Percentiles rank a stretch among this genome's conserved stretches.
Conservation (phyloP, 2,329 filamentous ascomycete genomes). For the Phyllachora maydis region DNA sequence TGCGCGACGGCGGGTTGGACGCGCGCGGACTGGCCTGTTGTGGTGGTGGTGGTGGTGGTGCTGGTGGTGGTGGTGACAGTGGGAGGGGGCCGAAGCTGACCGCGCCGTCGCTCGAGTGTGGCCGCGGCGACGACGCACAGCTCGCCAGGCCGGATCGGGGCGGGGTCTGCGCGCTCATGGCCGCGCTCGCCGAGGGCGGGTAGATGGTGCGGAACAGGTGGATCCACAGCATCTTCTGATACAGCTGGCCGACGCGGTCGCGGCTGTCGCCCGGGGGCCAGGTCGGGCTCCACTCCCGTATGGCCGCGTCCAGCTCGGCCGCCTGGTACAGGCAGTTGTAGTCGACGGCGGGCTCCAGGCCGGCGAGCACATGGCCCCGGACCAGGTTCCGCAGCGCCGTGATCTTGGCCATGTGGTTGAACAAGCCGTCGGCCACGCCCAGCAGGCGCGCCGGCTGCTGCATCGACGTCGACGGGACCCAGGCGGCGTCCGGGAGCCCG, state of each 20-base stretch:
- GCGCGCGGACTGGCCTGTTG: too few relatives aligned
- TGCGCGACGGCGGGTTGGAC: constrained; percentile 6
- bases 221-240: constrained; percentile 46
- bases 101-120: constrained; percentile 2
- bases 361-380: constrained; percentile 39
- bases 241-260: constrained; percentile 32
- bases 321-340: constrained; percentile 54
- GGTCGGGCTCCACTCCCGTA: constrained; percentile 52
- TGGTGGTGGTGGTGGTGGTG: too few relatives aligned
- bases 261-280: constrained; percentile 37
- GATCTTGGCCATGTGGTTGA: constrained; percentile 60
- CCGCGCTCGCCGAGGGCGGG: constrained; percentile 18
- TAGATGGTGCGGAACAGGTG: constrained; percentile 42
- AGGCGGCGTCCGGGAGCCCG: constrained; percentile 20
- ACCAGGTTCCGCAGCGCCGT: constrained; percentile 58
- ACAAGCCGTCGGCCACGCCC: constrained; percentile 66
- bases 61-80: too few relatives aligned
- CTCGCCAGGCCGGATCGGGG: constrained; percentile 11
- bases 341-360: constrained; percentile 48
- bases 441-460: constrained; percentile 40
- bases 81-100: constrained; percentile 5
- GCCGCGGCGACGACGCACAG: constrained; percentile 13
- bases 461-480: constrained; percentile 18
- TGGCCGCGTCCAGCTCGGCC: constrained; percentile 52
- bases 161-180: constrained; percentile 9